Evolutionary conservation across 768 basidiomycete species (phyloP).

Genomic region (Collybia nuda): DNA sequence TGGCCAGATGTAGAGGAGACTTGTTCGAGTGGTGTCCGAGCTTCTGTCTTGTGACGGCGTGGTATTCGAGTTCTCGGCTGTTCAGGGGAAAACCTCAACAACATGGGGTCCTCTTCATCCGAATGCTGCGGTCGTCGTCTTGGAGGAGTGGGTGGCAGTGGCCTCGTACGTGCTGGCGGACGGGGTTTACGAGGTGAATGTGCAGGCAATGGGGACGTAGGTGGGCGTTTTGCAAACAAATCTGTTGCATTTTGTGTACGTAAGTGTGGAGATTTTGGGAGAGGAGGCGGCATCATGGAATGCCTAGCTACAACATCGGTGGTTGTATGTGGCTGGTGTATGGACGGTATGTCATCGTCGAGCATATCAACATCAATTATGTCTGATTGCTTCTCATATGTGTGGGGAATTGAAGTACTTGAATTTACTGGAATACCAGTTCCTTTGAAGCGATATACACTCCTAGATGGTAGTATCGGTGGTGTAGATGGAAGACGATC

Average conservation of each 20-base stretch:
- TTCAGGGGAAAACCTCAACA: constrained; percentile 23
- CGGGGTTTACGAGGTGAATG: constrained; percentile 54
- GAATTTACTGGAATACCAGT: constrained; percentile 17
- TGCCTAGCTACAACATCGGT: not conserved
- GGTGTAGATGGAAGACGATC: constrained; percentile 57
- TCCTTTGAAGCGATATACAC: constrained; percentile 14
- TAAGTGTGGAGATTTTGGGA: constrained; percentile 4
- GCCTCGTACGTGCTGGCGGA: constrained; percentile 51
- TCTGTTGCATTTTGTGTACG: constrained; percentile 21
- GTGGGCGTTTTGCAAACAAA: constrained; percentile 59
- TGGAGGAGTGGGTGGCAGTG: constrained; percentile 9
- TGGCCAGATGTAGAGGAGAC: not conserved
- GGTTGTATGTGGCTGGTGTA: not conserved
- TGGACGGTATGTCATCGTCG: constrained; percentile 8
- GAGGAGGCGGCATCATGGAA: constrained; percentile 16
- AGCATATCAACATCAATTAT: constrained; percentile 38
- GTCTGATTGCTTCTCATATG: constrained; percentile 10
- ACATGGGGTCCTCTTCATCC: constrained; percentile 36
- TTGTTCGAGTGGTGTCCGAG: not conserved
- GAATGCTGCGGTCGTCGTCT: constrained; percentile 4
- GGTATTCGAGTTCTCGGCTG: not conserved
- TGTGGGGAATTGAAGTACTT: not conserved
- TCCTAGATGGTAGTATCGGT: constrained; percentile 26
- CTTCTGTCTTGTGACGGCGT: not conserved
- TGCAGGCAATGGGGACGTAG: constrained; percentile 62